Evolutionary conservation across 495 filamentous ascomycete genomes (phyloP).

Genomic region (Pseudevernia furfuracea): DNA sequence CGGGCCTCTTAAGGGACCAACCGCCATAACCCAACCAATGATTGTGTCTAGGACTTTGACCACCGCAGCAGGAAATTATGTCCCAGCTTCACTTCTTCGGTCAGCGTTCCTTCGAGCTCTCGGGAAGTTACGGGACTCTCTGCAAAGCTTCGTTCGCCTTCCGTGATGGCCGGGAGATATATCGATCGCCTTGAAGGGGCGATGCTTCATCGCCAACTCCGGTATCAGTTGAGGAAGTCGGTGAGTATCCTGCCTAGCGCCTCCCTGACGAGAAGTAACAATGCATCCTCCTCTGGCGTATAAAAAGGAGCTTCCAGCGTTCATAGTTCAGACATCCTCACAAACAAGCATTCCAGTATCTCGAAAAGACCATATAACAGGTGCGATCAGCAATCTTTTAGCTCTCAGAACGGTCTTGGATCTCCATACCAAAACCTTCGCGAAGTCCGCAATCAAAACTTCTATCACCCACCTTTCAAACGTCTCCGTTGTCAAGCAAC

Average conservation of each 20-base stretch:
- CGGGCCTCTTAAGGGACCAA: not conserved
- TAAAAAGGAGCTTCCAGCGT: not conserved
- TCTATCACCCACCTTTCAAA: not conserved
- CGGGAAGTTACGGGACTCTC: not conserved
- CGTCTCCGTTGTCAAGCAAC: not conserved
- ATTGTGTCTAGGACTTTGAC: not conserved
- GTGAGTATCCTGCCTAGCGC: not conserved
- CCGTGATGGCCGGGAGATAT: not conserved
- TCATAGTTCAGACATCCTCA: not conserved
- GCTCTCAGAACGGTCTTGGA: not conserved
- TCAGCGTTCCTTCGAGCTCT: not conserved
- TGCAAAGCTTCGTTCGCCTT: conserved; percentile 3
- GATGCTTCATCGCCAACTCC: conserved; percentile 8
- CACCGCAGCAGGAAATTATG: not conserved
- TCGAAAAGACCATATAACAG: not conserved
- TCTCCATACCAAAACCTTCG: not conserved
- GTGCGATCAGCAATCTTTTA: not conserved
- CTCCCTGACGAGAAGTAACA: not conserved
- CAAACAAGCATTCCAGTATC: not conserved
- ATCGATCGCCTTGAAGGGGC: conserved; percentile 6
- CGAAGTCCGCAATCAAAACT: not conserved
- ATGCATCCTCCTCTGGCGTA: not conserved
- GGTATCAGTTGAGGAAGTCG: not conserved
- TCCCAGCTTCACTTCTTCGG: not conserved
- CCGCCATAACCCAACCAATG: not conserved